Percentiles rank a stretch among this genome's conserved stretches.
phyloP scores from a whole-genome alignment of 768 basidiomycete genomes.

The Clavaria fumosa region DNA sequence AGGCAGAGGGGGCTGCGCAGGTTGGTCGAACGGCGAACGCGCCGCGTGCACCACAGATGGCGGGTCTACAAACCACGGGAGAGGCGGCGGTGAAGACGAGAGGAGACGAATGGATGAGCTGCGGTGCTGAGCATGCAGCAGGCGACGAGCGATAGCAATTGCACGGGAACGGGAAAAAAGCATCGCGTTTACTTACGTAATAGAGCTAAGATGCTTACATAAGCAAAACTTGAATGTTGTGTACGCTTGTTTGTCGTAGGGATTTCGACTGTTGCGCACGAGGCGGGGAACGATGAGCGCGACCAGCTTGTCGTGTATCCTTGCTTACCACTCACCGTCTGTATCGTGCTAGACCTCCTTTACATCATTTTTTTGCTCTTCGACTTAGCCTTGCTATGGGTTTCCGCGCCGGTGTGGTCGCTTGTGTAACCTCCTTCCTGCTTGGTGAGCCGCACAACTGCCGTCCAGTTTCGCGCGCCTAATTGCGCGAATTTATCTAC shows the following conservation, averaged over 20 bases:
- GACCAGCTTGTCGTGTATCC: too few species aligned
- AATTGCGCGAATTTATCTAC: neutral
- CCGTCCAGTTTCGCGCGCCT: too few species aligned
- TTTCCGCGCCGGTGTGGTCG: conserved; percentile 56
- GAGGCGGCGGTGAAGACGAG: conserved; percentile 8
- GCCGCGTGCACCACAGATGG: conserved; percentile 11
- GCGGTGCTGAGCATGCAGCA: conserved; percentile 5
- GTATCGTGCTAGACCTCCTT: neutral
- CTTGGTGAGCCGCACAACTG: conserved; percentile 56
- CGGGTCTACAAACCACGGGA: conserved; percentile 59
- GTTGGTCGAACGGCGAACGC: conserved; percentile 16
- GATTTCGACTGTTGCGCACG: too few species aligned
- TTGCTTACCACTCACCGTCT: neutral
- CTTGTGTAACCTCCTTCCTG: conserved; percentile 66
- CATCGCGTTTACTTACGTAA: neutral
- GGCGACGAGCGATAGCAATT: neutral
- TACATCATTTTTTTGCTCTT: conserved; percentile 4
- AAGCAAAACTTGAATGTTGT: neutral
- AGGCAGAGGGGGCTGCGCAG: conserved; percentile 28
- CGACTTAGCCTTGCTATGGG: conserved; percentile 31
- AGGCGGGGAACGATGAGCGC: too few species aligned
- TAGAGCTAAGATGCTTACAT: neutral
- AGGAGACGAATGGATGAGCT: conserved; percentile 3
- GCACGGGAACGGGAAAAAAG: neutral
- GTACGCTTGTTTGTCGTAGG: too few species aligned